Conservation (phyloP, 495 filamentous ascomycete species). For the Cercophora samala region DNA sequence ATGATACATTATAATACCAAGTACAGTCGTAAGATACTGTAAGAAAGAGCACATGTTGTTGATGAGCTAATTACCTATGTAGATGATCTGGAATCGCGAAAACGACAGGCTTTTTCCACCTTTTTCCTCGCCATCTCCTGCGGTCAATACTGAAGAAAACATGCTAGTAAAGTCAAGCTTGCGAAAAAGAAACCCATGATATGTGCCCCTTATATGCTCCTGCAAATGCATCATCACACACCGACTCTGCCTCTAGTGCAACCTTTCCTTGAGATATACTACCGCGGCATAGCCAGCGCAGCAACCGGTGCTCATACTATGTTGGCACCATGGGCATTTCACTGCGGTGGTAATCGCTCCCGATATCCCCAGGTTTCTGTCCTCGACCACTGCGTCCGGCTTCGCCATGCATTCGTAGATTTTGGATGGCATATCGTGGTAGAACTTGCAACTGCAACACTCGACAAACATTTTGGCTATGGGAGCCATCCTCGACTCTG, state of each 20-base stretch:
- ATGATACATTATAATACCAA: too few species aligned
- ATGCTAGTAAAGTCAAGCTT: neutral
- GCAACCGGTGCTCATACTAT: constrained; percentile 68
- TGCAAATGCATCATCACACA: neutral
- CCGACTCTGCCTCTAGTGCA: constrained; percentile 19
- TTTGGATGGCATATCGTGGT: constrained; percentile 74
- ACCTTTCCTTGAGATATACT: constrained; percentile 61
- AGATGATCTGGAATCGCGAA: neutral
- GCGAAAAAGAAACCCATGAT: neutral
- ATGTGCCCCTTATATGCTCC: neutral
- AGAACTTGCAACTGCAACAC: constrained; percentile 77
- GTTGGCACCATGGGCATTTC: constrained; percentile 74
- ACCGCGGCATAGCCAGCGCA: constrained; percentile 71
- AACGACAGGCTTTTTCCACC: constrained; percentile 6
- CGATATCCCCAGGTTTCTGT: constrained; percentile 46
- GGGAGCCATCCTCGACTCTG: constrained; percentile 31
- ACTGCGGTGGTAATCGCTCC: constrained; percentile 56
- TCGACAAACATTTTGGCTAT: constrained; percentile 76
- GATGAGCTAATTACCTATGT: neutral
- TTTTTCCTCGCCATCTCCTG: neutral
- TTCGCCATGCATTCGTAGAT: constrained; percentile 71
- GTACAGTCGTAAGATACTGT: neutral
- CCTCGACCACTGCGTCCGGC: constrained; percentile 54
- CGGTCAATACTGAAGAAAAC: neutral
- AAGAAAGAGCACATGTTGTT: neutral